Evolutionary conservation across 371 early-diverging fungal species (phyloP).

Genomic region (Mortierella sp.): DNA sequence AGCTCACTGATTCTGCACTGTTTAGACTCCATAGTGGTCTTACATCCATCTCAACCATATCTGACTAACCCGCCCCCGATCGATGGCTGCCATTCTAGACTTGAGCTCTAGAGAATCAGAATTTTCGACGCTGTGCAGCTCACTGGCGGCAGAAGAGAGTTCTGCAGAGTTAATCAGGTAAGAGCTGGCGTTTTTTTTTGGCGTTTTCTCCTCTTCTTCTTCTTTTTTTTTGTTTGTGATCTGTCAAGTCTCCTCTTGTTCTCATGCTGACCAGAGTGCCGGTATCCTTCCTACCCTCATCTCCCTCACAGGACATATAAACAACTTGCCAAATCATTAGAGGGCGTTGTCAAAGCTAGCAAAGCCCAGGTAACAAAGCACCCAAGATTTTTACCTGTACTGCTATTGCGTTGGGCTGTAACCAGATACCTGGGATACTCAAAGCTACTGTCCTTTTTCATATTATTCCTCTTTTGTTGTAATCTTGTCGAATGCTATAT

Average conservation of each 20-base stretch:
- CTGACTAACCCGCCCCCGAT: too few species aligned
- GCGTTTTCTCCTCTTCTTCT: too few species aligned
- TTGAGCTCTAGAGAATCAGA: conserved; percentile 47
- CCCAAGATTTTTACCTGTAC: too few species aligned
- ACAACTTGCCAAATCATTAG: conserved; percentile 38
- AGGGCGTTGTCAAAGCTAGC: conserved; percentile 47
- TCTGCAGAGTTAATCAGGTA: conserved; percentile 37
- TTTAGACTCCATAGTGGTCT: too few species aligned
- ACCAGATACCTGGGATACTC: neutral
- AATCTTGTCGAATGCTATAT: conserved; percentile 28
- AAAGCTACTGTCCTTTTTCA: neutral
- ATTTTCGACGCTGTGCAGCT: conserved; percentile 32
- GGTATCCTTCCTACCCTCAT: neutral
- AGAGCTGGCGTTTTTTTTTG: too few species aligned
- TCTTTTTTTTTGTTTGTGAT: neutral
- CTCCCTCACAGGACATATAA: conserved; percentile 24
- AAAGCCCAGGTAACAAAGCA: conserved; percentile 49
- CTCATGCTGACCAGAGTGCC: neutral
- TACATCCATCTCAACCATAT: too few species aligned
- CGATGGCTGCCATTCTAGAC: conserved; percentile 18
- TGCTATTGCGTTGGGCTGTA: too few species aligned
- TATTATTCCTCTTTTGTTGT: neutral
- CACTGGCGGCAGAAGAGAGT: conserved; percentile 34
- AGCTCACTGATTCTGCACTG: too few species aligned
- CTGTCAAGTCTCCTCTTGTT: neutral